phyloP scores from a whole-genome alignment of 2,329 filamentous ascomycete genomes.

The Paecilomyces formosus region DNA sequence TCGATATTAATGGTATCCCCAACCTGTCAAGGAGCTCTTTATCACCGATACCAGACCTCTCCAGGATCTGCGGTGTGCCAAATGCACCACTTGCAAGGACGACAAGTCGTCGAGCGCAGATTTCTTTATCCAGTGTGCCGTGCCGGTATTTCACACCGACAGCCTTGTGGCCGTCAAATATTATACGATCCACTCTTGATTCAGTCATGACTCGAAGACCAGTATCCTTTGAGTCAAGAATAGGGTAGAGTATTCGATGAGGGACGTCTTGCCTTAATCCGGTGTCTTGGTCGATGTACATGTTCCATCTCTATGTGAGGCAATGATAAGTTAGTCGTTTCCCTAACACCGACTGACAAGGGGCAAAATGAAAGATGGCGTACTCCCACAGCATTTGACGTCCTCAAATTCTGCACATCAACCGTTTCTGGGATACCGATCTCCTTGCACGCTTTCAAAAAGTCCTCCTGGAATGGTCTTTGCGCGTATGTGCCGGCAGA shows the following conservation, averaged over 20 bases:
- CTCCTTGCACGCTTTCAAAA: conserved; percentile 8
- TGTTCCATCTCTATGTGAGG: conserved; percentile 9
- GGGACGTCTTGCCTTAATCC: conserved; percentile 11
- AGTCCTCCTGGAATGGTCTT: conserved; percentile 8
- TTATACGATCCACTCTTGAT: conserved; percentile 48
- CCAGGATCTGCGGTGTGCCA: conserved; percentile 47
- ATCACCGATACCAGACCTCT: conserved; percentile 40
- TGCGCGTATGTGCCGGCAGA: conserved; percentile 9
- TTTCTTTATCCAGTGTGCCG: conserved; percentile 36
- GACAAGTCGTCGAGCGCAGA: conserved; percentile 49
- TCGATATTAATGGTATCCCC: conserved; percentile 43
- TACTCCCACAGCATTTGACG: conserved; percentile 11
- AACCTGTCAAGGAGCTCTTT: background rate
- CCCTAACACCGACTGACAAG: background rate
- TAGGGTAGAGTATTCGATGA: conserved; percentile 9
- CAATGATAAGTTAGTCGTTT: background rate
- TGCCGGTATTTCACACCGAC: conserved; percentile 49
- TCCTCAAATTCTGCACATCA: conserved; percentile 9
- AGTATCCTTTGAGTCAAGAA: conserved; percentile 8
- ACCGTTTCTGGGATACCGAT: conserved; percentile 6
- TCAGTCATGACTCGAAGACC: conserved; percentile 51
- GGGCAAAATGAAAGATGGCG: background rate
- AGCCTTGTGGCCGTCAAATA: conserved; percentile 50
- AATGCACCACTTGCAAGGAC: conserved; percentile 35
- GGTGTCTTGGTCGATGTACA: conserved; percentile 10